Evolutionary conservation across 441 rosid genomes (phyloP), one percentile per base, ranked within the genome.

Genomic region (Adansonia gregorii): DNA sequence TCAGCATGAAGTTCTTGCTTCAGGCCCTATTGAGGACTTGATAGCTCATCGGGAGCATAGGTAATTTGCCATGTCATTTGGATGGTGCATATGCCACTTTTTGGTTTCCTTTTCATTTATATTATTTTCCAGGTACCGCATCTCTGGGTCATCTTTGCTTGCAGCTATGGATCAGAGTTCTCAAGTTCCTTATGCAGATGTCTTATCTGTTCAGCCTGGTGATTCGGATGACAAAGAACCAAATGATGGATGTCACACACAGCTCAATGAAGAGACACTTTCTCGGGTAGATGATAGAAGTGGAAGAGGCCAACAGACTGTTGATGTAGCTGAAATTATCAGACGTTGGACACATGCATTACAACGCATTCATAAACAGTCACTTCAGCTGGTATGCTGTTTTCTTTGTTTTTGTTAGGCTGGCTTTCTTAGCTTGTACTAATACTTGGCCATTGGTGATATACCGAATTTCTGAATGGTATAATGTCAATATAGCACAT

Each of bases 291-390:
- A 97, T 85, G 98, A 97, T 78, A 93, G 97, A 86, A 84, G 93
- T 83, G 98, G 97, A 84, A 91, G 95, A 86, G 85, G 81, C 76
- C 93, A 88, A 73, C 97, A 92, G 67, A 88, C 98, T 46, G 97
- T 94, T 83, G 99, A 97, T 88, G 95, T 97, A 35, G 98, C 98
- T 4, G 99, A 97, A 87, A 88, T 97, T 84, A 94, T 97, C 74
- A 89, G 99, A 85, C 95, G 98, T 74, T 97, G 99, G 98, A 97
- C 98, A 0, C 99, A 97, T 85, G 99, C 99, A 43, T 88, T 97
- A 82, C 99, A 93, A 81, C 97, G 98, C 79, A 92, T 97, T 86
- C 97, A 97, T 81, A 97, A 94, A 83, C 99, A 94, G 80, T 94
- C 99, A 41, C 97, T 94, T 81, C 99, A 87, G 80, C 84, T 97